phyloP scores from a whole-genome alignment of 306 rosid species.

The Gastrolobium villosum region DNA sequence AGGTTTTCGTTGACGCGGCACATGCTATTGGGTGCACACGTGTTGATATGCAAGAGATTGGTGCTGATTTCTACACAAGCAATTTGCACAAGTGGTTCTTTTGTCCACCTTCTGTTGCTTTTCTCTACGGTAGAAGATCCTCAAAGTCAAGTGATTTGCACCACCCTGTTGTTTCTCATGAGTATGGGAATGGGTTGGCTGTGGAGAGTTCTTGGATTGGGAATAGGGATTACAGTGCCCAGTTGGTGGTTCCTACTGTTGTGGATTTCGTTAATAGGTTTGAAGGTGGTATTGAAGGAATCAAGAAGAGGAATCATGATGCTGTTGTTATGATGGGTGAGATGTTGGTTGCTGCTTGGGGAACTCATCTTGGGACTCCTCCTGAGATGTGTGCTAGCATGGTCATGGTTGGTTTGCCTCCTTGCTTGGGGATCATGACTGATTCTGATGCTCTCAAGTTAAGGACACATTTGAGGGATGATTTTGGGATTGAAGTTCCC shows the following conservation, averaged over 20 bases:
- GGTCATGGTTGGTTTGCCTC: slow-evolving; percentile 85
- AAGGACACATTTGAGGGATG: slow-evolving; percentile 69
- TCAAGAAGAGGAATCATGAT: slow-evolving; percentile 79
- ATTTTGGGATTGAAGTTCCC: slow-evolving; percentile 78
- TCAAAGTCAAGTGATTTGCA: slow-evolving; percentile 61
- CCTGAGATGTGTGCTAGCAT: slow-evolving; percentile 84
- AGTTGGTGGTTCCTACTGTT: slow-evolving; percentile 76
- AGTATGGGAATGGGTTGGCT: slow-evolving; percentile 91
- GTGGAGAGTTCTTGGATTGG: slow-evolving; percentile 91
- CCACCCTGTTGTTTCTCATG: slow-evolving; percentile 88
- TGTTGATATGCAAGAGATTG: slow-evolving; percentile 79
- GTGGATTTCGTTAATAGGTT: slow-evolving; percentile 74
- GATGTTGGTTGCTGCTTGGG: slow-evolving; percentile 79
- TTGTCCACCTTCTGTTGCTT: slow-evolving; percentile 85
- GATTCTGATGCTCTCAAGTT: slow-evolving; percentile 66
- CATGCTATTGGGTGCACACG: slow-evolving; percentile 83
- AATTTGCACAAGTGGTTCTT: slow-evolving; percentile 91
- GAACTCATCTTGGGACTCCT: slow-evolving; percentile 76
- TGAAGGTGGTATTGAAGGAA: slow-evolving; percentile 84
- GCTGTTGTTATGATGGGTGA: slow-evolving; percentile 76
- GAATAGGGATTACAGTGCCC: slow-evolving; percentile 87
- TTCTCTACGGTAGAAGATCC: slow-evolving; percentile 66
- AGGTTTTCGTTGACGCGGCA: slow-evolving; percentile 84
- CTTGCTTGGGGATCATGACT: slow-evolving; percentile 62
- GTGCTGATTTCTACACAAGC: slow-evolving; percentile 86